Evolutionary conservation across 257 asterid genomes (phyloP).

Genomic region (Knoxia roxburghii): DNA sequence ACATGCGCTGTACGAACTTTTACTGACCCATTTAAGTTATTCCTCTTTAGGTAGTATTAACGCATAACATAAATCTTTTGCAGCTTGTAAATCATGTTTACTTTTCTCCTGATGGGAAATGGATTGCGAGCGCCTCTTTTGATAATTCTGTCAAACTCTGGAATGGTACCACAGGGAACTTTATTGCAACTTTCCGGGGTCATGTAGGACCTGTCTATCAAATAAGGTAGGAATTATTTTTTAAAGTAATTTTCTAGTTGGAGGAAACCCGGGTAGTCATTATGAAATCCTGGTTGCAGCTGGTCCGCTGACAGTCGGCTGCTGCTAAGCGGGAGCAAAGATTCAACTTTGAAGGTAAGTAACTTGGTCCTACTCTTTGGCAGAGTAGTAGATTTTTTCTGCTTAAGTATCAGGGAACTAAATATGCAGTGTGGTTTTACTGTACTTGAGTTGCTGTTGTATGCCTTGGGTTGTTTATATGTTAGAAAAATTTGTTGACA

Average conservation of each 20-base stretch:
- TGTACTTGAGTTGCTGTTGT: neutral
- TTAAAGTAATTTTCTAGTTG: conserved; percentile 7
- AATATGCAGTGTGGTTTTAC: neutral
- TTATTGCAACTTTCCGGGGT: conserved; percentile 87
- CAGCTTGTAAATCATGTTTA: conserved; percentile 95
- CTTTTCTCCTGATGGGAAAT: conserved; percentile 93
- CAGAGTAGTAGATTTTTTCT: neutral
- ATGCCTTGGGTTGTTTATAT: neutral
- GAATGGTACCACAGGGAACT: conserved; percentile 87
- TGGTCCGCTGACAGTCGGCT: conserved; percentile 99
- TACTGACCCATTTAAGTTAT: neutral
- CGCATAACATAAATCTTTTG: conserved; percentile 19
- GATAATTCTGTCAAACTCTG: conserved; percentile 92
- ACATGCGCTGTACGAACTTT: neutral
- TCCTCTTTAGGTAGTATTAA: conserved; percentile 9
- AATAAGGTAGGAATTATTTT: conserved; percentile 54
- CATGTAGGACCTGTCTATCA: conserved; percentile 98
- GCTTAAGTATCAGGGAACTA: neutral
- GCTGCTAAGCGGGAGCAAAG: conserved; percentile 95
- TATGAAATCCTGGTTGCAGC: conserved; percentile 40
- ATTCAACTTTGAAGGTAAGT: conserved; percentile 83
- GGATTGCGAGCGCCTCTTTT: conserved; percentile 97
- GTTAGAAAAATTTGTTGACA: neutral
- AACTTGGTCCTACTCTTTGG: neutral
- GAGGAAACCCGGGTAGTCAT: conserved; percentile 12